Base-by-base conservation (phyloP, 2,329 filamentous ascomycete species). In the Neofusicoccum umdonicola region DNA sequence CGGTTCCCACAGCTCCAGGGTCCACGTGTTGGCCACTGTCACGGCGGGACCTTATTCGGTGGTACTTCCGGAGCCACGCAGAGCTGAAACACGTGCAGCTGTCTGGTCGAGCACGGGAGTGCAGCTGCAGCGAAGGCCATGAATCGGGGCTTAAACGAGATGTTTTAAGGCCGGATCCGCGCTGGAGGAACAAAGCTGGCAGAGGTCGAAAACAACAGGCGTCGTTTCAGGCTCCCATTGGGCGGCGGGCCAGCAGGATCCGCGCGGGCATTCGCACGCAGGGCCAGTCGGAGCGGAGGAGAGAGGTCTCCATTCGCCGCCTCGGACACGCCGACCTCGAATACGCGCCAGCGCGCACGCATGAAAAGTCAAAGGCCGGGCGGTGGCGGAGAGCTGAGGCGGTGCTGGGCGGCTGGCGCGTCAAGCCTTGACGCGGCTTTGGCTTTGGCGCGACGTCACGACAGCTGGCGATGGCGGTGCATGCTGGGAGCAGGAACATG, bases 331-430 rank as follows among this genome's bases (percentile, higher is more conserved):
- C 56, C 56, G 56, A 60, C 41, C 22, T 19, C 12, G 42, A 17
- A 60, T 47, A 47, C 39, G 42, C 56, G 56, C 56, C 27, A 12
- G 3, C 9, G 56, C 5, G 9, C 11, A 19, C 31, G 22, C 12
- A 31, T 35, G 50, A 19, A 34, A 7, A 31, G 15, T 22, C 22
- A 37, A 12, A 27, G 34, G 35, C 34, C 22, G 54, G n/a, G 15
- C 54, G 27, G 52, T 56, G 52, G 52, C 52, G 37, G 52, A 56
- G 52, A 37, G 13, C 5, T 45, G 54, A 44, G 54, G 54, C 54
- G 54, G 54, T 58, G 54, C 52, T 27, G 19, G 7, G 56, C 56
- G 56, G 56, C 56, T 60, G 56, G 42, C 56, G 56, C 54, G 54
- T 44, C 27, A 60, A 45, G 7, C 2, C 6, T 17, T 60, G 56